Base-by-base conservation (phyloP, 192 early-diverging fungal species). In the Coemansia sp. region DNA sequence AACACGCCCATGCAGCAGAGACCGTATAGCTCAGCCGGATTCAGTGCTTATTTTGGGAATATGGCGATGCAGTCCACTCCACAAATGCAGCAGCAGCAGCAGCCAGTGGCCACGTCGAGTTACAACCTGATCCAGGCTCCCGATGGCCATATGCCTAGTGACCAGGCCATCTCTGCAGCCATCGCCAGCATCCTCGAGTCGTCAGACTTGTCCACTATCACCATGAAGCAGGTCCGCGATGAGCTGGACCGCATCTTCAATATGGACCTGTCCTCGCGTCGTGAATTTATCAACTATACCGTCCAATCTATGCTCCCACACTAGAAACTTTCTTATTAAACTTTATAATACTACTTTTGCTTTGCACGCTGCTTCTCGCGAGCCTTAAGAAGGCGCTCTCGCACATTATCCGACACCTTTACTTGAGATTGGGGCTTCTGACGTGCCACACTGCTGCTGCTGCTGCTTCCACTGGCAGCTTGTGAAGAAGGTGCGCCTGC, bases 161-260 rank as follows among this genome's bases (percentile, higher is more conserved):
- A 56, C 35, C 89, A 85, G 6, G 85, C 88, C 13, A 79, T 94
- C 16, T 57, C 82, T 18, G 37, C 57, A 7, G 80, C 86, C 60
- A 85, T 93, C 28, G 70, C 80, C 13, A 73, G 69, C 19, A 82
- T 94, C 19, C 65, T 93, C 33, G 69, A 80, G 30, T 80, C 79
- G 2, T 72, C 87, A 8, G 87, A 92, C 63, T 66, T 93, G 60
- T 78, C 82, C 53, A 72, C 73, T 6, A 63, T 93, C 38, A 89
- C 89, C 26, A 91, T 91, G 80, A 87, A 87, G 57, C 86, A 88
- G 69, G 87, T 94, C 26, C 81, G 89, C n/a, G 86, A 90, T 31
- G 81, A 57, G 21, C 44, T 57, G 33, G 71, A 80, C 7, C 63
- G 59, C 3, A 62, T 83, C 23, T 94, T 90, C 69, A 84, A 86